These are phyloP conservation scores for Madurella fahalii DNA, from an alignment of 2,329 filamentous ascomycete species.

Conservation along the genomic window DNA sequence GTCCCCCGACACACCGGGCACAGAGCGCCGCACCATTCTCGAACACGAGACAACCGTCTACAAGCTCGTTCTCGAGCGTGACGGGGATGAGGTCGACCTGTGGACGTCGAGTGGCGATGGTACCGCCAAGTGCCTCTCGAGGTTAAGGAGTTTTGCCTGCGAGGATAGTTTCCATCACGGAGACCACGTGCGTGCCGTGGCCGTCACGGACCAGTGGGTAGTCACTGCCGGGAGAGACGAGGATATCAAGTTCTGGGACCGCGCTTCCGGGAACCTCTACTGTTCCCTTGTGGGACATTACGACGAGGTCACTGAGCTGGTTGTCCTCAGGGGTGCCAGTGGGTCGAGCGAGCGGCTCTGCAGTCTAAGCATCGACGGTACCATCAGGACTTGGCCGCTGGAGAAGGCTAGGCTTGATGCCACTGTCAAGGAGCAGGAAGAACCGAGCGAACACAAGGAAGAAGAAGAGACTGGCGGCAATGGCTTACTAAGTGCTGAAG, in stretches of 20 bases:
- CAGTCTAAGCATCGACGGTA: slow-evolving; percentile 87
- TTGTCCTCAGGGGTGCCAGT: slow-evolving; percentile 49
- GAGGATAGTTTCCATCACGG: slow-evolving; percentile 76
- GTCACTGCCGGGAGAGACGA: slow-evolving; percentile 89
- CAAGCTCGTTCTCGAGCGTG: slow-evolving; percentile 65
- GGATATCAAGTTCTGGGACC: slow-evolving; percentile 86
- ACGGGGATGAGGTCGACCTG: slow-evolving; percentile 62
- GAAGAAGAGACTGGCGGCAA: slow-evolving; percentile 41
- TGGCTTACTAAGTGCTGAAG: slow-evolving; percentile 71
- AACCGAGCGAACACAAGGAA: slow-evolving; percentile 49
- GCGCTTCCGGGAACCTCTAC: slow-evolving; percentile 65
- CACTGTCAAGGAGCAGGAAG: slow-evolving; percentile 44
- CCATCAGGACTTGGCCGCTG: slow-evolving; percentile 79
- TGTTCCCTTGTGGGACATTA: slow-evolving; percentile 79
- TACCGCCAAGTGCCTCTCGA: slow-evolving; percentile 73
- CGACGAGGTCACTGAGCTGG: slow-evolving; percentile 83
- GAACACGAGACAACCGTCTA: slow-evolving; percentile 92
- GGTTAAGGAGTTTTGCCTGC: slow-evolving; percentile 62
- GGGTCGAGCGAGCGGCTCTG: slow-evolving; percentile 52
- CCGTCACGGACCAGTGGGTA: slow-evolving; percentile 71
- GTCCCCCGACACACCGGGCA: slow-evolving; percentile 38
- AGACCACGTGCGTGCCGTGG: slow-evolving; percentile 83
- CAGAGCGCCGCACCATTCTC: slow-evolving; percentile 53
- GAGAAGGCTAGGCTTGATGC: slow-evolving; percentile 54
- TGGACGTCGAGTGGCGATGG: slow-evolving; percentile 95